A percentile compares a stretch with the other conserved stretches of the same genome.
Conservation (phyloP, 352 stramenopile species). For the Globisporangium paroecandrum region DNA sequence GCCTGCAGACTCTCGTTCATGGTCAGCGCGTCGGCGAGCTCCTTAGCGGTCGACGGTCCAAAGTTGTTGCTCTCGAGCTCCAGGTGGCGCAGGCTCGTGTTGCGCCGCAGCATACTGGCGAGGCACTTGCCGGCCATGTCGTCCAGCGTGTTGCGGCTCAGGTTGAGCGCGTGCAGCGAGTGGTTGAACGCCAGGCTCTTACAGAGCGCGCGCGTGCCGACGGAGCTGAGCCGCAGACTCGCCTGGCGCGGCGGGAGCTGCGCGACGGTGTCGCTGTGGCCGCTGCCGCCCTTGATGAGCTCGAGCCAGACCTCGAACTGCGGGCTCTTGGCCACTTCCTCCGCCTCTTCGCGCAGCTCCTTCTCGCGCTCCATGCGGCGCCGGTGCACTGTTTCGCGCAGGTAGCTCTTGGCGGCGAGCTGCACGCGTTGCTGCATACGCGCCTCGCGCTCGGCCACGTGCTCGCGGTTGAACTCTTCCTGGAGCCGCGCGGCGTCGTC, state of each 20-base stretch:
- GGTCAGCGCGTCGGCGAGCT: conserved; percentile 53
- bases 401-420: conserved; percentile 67
- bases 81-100: conserved; percentile 54
- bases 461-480: conserved; percentile 75
- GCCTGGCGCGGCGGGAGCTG: conserved; percentile 43
- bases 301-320: conserved; percentile 73
- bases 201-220: conserved; percentile 61
- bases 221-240: conserved; percentile 42
- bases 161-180: conserved; percentile 56
- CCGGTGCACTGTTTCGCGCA: conserved; percentile 70
- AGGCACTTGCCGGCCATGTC: conserved; percentile 64
- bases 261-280: conserved; percentile 19
- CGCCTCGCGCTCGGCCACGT: conserved; percentile 57
- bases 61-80: conserved; percentile 71
- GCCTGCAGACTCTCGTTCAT: conserved; percentile 52
- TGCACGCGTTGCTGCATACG: conserved; percentile 67
- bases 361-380: conserved; percentile 61
- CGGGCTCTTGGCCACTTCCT: conserved; percentile 61
- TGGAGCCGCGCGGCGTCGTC: conserved; percentile 77
- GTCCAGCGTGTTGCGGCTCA: conserved; percentile 64
- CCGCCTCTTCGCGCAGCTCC: conserved; percentile 70
- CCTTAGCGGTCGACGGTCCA: conserved; percentile 40
- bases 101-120: conserved; percentile 53
- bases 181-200: conserved; percentile 70
- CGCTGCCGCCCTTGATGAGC: conserved; percentile 39